Evolutionary conservation across 208 protist species (phyloP), one percentile per base, ranked within the genome.

Genomic region (Jaenimonas drosophilae): DNA sequence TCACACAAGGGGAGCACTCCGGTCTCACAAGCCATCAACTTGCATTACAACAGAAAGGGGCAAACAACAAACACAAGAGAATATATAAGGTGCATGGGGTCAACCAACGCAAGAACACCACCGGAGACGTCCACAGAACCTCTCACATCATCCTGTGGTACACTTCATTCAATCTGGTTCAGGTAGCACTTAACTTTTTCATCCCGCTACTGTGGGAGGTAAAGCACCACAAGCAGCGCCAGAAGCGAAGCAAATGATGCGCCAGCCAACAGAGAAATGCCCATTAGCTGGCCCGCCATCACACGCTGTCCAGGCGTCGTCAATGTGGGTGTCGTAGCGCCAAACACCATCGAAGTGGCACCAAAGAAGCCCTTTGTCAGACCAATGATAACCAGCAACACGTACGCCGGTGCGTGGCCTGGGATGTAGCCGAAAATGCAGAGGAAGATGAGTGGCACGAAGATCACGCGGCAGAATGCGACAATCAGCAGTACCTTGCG

Each of bases 261-360:
- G 36, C 66, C 66, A 37, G 36, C 54, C 33, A 74, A 51, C 4
- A 74, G 55, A 2, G 66, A 44, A 39, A 74, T 64, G 19, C 59
- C 54, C 66, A 74, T 74, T 19, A 65, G 40, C 47, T 69, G 55
- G 23, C 66, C 66, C 2, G 66, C 59, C 66, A 74, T 61, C 24
- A 60, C 53, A 17, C 52, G 54, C 54, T 74, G 50, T 2, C 60
- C 59, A 2, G 52, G 51, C 26, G 53, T 60, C 31, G 40, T 42
- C 12, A 74, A 45, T 11, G 38, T 45, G 12, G 49, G 40, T 3
- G 38, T 59, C 24, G 30, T 38, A 11, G 71, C 68, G 21, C 64
- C 76, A 30, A 59, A 76, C 49, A 85, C 74, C 76, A 85, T 81
- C 21, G 60, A 41, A 12, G 72, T 49, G 16, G 52, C 55, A 17